Evolutionary conservation across 1,284 basidiomycete genomes (phyloP).

Genomic region (Sphaerobolus stellatus): DNA sequence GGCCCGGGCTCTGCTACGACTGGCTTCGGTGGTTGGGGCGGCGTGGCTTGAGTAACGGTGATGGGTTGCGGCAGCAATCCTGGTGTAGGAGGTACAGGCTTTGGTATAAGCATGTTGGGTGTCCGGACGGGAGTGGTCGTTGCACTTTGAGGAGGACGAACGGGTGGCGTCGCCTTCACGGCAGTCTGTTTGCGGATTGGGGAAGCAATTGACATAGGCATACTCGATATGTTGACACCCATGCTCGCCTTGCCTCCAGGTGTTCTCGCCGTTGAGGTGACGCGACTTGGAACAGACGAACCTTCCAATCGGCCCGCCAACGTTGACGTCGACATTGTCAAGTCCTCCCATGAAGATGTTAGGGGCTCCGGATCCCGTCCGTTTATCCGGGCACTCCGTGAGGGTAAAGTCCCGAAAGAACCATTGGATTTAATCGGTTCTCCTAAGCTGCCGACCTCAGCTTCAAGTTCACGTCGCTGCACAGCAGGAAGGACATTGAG

Average conservation of each 20-base stretch:
- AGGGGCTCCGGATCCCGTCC: conserved; percentile 20
- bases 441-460: conserved; percentile 30
- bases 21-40: background rate
- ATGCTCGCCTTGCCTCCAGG: conserved; percentile 2
- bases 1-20: background rate
- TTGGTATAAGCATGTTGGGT: background rate
- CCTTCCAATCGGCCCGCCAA: conserved; percentile 8
- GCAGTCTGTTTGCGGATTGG: background rate
- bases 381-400: background rate
- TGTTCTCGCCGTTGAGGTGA: background rate
- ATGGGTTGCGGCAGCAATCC: background rate
- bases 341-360: conserved; percentile 54
- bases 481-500: conserved; percentile 57
- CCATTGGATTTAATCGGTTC: conserved; percentile 16
- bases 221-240: background rate
- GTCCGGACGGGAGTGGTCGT: background rate
- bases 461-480: conserved; percentile 55
- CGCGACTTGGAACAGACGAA: conserved; percentile 2
- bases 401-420: conserved; percentile 16
- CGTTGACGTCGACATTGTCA: conserved; percentile 17
- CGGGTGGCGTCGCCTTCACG: background rate
- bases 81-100: background rate
- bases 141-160: background rate
- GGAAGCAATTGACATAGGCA: background rate
- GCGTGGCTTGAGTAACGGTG: background rate